A percentile compares a stretch with the other conserved stretches of the same genome.
Conservation (phyloP, 192 early-diverging fungal species). For the Anaeromyces robustus region DNA sequence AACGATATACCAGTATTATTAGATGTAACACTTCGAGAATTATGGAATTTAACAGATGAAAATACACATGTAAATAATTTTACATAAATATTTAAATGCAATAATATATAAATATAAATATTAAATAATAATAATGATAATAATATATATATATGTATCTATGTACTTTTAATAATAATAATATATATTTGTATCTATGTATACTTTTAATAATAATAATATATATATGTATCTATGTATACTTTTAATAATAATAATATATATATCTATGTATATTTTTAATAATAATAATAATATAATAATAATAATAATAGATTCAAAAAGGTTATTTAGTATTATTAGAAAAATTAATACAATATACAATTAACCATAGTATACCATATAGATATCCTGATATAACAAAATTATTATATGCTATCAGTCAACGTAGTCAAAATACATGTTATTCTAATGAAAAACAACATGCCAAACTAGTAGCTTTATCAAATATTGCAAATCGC, state of each 20-base stretch:
- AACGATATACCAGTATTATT: slow-evolving; percentile 79
- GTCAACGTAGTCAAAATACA: not conserved
- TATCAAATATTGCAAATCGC: not conserved
- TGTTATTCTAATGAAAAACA: not conserved
- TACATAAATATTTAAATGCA: too few relatives aligned
- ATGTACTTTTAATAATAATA: too few relatives aligned
- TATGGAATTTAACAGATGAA: slow-evolving; percentile 54
- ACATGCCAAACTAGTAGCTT: not conserved
- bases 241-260: too few relatives aligned
- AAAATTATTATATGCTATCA: not conserved
- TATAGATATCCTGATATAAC: not conserved
- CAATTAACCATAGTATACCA: not conserved
- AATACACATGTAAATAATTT: slow-evolving; percentile 31
- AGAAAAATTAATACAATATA: not conserved
- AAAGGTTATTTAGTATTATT: not conserved
- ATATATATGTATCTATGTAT: too few relatives aligned
- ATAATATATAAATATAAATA: too few relatives aligned
- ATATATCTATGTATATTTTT: too few relatives aligned
- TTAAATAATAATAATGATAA: too few relatives aligned
- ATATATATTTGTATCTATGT: too few relatives aligned
- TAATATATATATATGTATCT: too few relatives aligned
- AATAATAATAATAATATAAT: too few relatives aligned
- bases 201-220: too few relatives aligned
- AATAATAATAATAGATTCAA: not conserved
- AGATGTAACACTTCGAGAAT: slow-evolving; percentile 73